These are phyloP conservation scores for Calonectria montana DNA, from an alignment of 2,329 filamentous ascomycete genomes.

Conservation along the genomic window DNA sequence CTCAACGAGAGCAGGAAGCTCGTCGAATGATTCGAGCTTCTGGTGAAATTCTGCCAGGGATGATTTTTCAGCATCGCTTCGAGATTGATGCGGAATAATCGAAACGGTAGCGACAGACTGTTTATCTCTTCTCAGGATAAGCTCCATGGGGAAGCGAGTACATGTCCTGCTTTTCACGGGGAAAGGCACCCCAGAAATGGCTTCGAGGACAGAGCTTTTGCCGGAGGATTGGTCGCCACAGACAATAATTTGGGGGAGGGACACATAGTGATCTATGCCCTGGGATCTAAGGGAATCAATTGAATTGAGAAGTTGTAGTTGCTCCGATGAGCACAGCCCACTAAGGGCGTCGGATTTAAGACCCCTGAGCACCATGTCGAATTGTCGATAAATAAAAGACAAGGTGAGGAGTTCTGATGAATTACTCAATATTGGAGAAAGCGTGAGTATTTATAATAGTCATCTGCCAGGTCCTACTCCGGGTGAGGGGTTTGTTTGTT, in stretches of 20 bases:
- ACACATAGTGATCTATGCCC: constrained; percentile 50
- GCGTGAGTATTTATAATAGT: background rate
- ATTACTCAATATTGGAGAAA: background rate
- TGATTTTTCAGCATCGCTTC: constrained; percentile 38
- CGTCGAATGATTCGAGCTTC: constrained; percentile 28
- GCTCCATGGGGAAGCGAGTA: constrained; percentile 71
- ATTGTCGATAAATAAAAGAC: background rate
- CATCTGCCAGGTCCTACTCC: background rate
- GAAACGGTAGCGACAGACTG: constrained; percentile 47
- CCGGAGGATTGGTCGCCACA: constrained; percentile 72
- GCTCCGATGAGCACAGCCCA: background rate
- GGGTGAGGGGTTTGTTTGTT: background rate
- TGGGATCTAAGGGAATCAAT: constrained; percentile 44
- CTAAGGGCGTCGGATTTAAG: background rate
- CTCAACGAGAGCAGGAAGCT: constrained; percentile 49
- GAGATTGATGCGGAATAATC: constrained; percentile 46
- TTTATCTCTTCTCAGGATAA: constrained; percentile 60
- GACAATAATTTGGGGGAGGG: constrained; percentile 61
- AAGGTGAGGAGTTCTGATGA: background rate
- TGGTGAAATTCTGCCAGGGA: constrained; percentile 40
- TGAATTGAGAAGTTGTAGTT: background rate
- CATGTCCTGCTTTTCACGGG: constrained; percentile 68
- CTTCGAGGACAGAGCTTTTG: constrained; percentile 74
- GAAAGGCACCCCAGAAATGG: constrained; percentile 71
- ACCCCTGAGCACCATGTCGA: background rate